A percentile compares a stretch with the other conserved stretches of the same genome.
Conservation (phyloP, 352 stramenopile species). For the Globisporangium middletonii region DNA sequence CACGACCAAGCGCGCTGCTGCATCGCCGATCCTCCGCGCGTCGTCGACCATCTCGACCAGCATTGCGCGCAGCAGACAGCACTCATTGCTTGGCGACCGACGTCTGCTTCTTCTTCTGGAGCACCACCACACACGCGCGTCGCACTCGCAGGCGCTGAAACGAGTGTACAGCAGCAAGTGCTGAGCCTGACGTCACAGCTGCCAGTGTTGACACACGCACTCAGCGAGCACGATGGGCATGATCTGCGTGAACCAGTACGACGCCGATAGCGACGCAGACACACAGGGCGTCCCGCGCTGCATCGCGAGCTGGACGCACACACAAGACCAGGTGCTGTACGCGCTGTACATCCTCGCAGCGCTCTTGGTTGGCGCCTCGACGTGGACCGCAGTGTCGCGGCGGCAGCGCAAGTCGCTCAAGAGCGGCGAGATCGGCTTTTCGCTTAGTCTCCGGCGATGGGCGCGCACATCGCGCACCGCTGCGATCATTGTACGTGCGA, state of each 20-base stretch:
- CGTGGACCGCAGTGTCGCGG: constrained; percentile 51
- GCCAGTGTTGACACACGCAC: background rate
- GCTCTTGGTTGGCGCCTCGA: constrained; percentile 38
- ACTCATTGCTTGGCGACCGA: no score
- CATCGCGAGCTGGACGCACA: constrained; percentile 68
- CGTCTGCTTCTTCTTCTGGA: no score
- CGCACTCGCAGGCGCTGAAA: no score
- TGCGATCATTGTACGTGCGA: constrained; percentile 51
- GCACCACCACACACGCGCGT: no score
- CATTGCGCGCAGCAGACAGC: no score
- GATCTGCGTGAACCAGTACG: constrained; percentile 59
- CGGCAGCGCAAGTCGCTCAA: constrained; percentile 48
- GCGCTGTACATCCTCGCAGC: constrained; percentile 34
- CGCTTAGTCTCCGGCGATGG: constrained; percentile 65
- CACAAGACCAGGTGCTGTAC: constrained; percentile 65
- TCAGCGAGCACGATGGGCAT: constrained; percentile 30
- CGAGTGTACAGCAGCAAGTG: no score
- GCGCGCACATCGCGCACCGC: constrained; percentile 66
- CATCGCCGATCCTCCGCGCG: background rate
- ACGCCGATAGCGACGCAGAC: constrained; percentile 5
- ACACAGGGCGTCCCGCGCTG: constrained; percentile 37
- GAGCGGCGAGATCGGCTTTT: constrained; percentile 73
- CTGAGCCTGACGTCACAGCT: no score
- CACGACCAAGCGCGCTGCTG: no score
- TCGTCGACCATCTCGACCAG: no score